phyloP scores from a whole-genome alignment of 2,329 filamentous ascomycete species.

The Cordyceps pruinosa region DNA sequence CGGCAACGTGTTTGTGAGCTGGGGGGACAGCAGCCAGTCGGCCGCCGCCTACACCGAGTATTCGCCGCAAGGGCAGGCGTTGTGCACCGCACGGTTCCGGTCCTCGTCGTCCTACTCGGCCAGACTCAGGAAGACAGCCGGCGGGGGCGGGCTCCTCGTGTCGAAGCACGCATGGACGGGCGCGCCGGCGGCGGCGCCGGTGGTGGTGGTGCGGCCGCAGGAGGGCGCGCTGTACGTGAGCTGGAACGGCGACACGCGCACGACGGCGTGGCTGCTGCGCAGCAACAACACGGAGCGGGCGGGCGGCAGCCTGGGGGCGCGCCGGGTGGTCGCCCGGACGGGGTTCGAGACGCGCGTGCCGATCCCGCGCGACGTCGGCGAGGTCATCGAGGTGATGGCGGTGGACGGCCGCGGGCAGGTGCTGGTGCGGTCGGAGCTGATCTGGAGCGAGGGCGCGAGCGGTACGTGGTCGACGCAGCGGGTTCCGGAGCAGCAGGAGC shows the following conservation, averaged over 20 bases:
- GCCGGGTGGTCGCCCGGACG: conserved; percentile 12
- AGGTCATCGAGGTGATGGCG: conserved; percentile 18
- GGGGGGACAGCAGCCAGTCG: conserved; percentile 35
- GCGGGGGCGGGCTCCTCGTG: conserved; percentile 34
- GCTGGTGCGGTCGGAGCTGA: conserved; percentile 18
- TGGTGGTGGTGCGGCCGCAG: conserved; percentile 21
- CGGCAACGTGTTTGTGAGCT: conserved; percentile 47
- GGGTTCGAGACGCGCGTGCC: conserved; percentile 19
- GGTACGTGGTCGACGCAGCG: not conserved
- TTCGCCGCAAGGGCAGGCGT: conserved; percentile 33
- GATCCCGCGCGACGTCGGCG: conserved; percentile 14
- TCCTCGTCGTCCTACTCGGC: not conserved
- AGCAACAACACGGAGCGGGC: conserved; percentile 11
- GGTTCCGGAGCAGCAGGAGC: not conserved
- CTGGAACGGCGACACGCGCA: conserved; percentile 47
- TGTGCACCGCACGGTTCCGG: conserved; percentile 39
- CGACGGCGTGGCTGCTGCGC: conserved; percentile 36
- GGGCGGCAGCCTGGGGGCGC: conserved; percentile 12
- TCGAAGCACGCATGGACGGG: conserved; percentile 46
- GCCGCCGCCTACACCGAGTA: conserved; percentile 37
- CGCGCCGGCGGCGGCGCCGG: conserved; percentile 27
- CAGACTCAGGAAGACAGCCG: not conserved
- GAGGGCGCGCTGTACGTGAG: conserved; percentile 38
- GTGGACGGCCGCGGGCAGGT: conserved; percentile 17
- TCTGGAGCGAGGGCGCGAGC: conserved; percentile 1